These are phyloP conservation scores for Candida gorgasii DNA, from an alignment of 805 yeast genomes.

Conservation along the genomic window DNA sequence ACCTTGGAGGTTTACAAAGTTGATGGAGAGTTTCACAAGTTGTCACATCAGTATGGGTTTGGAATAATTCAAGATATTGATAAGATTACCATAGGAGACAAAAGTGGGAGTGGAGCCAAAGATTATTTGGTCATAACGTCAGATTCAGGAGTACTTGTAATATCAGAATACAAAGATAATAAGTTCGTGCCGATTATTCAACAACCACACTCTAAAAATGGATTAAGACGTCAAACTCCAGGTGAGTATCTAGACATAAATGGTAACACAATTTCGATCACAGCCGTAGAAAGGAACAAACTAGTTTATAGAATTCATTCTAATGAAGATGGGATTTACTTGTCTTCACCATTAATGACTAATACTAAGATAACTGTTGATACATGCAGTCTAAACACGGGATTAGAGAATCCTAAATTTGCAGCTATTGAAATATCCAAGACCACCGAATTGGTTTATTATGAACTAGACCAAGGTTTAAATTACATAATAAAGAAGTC, in stretches of 20 bases:
- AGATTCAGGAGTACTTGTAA: conserved; percentile 72
- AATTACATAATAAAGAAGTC: conserved; percentile 64
- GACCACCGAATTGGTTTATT: conserved; percentile 51
- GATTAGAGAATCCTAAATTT: conserved; percentile 81
- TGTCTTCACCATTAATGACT: conserved; percentile 78
- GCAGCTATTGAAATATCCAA: conserved; percentile 70
- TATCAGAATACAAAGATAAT: conserved; percentile 47
- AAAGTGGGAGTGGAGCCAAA: conserved; percentile 50
- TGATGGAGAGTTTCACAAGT: conserved; percentile 52
- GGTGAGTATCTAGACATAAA: conserved; percentile 73
- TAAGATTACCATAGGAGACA: conserved; percentile 33
- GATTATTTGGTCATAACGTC: conserved; percentile 70
- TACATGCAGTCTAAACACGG: conserved; percentile 66
- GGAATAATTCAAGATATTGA: conserved; percentile 57
- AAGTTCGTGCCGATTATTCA: conserved; percentile 51
- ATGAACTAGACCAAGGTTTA: conserved; percentile 83
- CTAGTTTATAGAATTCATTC: conserved; percentile 66
- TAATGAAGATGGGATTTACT: conserved; percentile 43
- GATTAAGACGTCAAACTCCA: conserved; percentile 72
- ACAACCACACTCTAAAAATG: conserved; percentile 73
- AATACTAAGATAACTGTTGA: conserved; percentile 55
- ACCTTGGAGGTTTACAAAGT: conserved; percentile 54
- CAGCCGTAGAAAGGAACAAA: conserved; percentile 74
- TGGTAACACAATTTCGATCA: conserved; percentile 66
- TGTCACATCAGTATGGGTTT: conserved; percentile 50